phyloP scores from a whole-genome alignment of 139 green algal genomes.

The Chlorella sp. region DNA sequence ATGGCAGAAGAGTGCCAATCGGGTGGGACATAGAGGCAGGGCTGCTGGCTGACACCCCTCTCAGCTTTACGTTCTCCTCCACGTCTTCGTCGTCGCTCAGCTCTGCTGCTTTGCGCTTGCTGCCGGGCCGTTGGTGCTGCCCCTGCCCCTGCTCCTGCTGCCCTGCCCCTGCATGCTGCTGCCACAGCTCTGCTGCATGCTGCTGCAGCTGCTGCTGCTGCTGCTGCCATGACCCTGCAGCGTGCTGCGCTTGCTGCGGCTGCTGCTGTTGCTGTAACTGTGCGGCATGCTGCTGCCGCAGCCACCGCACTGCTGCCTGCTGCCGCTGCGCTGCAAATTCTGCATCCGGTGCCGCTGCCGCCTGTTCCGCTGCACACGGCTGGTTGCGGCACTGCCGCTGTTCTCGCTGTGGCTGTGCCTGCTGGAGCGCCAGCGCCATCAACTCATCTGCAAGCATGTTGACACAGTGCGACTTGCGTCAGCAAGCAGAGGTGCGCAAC shows the following conservation, averaged over 20 bases:
- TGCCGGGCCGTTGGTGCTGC: background rate
- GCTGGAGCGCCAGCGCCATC: conserved; percentile 14
- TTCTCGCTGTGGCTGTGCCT: background rate
- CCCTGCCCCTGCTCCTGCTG: background rate
- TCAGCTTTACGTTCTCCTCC: no score
- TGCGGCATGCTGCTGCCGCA: background rate
- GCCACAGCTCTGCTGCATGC: background rate
- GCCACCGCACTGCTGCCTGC: background rate
- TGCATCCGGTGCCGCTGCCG: background rate
- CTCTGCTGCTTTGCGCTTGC: background rate
- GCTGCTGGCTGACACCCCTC: no score
- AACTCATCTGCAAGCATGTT: conserved; percentile 1
- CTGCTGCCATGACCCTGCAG: background rate
- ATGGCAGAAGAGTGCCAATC: no score
- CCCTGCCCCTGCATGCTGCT: background rate
- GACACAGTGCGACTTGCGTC: background rate
- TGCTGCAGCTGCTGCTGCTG: background rate
- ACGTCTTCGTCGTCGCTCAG: background rate
- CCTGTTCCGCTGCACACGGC: background rate
- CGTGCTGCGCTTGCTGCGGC: background rate
- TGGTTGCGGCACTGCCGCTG: background rate
- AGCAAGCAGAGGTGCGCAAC: background rate
- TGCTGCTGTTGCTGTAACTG: no score
- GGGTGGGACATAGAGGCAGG: no score
- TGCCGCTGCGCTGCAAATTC: background rate